These are phyloP conservation scores for Ceraceosorus bombacis DNA, from an alignment of 1,284 basidiomycete genomes.

Conservation along the genomic window DNA sequence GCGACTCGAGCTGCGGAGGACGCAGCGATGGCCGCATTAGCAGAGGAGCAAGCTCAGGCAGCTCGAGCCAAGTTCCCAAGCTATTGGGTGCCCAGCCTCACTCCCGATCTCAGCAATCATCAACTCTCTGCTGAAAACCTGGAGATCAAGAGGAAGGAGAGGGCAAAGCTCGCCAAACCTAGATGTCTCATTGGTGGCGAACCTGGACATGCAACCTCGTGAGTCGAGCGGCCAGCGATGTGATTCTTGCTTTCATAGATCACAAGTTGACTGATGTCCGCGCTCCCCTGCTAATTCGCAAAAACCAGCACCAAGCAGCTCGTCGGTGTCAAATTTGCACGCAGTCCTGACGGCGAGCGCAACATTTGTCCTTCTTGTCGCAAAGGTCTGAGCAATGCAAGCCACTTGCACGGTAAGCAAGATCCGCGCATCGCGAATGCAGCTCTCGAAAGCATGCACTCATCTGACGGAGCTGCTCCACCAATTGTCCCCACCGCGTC, in stretches of 20 bases:
- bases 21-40: conserved; percentile 68
- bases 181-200: conserved; percentile 7
- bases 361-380: conserved; percentile 59
- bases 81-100: conserved; percentile 60
- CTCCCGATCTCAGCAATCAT: conserved; percentile 10
- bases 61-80: conserved; percentile 80
- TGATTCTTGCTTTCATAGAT: background rate
- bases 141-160: conserved; percentile 61
- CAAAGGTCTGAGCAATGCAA: conserved; percentile 55
- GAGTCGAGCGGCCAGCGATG: background rate
- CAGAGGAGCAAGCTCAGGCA: conserved; percentile 67
- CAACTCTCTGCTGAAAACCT: conserved; percentile 50
- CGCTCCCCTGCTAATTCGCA: background rate
- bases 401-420: conserved; percentile 5
- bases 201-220: background rate
- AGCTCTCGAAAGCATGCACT: background rate
- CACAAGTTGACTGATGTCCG: background rate
- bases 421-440: background rate
- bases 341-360: background rate
- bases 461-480: no score
- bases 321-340: conserved; percentile 62
- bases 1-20: conserved; percentile 60
- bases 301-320: conserved; percentile 63
- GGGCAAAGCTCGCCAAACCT: conserved; percentile 49
- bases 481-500: background rate